phyloP scores from a whole-genome alignment of 1,284 basidiomycete species.

The Tilletia caries region DNA sequence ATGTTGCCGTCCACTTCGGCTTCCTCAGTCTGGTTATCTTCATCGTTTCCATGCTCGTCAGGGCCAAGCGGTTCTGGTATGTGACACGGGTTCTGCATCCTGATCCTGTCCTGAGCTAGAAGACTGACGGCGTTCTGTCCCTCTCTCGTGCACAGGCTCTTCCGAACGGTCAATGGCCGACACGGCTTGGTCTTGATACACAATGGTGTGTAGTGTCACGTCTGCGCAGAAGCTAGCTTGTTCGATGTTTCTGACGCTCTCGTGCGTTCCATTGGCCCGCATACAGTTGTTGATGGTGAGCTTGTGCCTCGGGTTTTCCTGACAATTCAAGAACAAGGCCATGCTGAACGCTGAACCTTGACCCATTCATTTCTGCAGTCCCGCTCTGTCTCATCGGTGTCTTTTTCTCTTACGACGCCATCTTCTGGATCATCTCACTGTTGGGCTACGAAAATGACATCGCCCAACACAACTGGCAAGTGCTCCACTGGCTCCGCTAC shows the following conservation, averaged over 20 bases:
- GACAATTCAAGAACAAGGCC: too few species aligned
- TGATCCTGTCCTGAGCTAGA: too few species aligned
- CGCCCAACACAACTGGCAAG: conserved; percentile 4
- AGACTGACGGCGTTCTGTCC: too few species aligned
- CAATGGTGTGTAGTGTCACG: background rate
- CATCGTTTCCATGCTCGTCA: background rate
- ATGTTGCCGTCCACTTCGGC: background rate
- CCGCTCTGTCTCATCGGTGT: conserved; percentile 6
- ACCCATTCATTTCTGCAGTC: background rate
- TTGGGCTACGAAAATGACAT: background rate
- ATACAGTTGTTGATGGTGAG: conserved; percentile 13
- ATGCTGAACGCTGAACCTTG: background rate
- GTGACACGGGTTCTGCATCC: background rate
- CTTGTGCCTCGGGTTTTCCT: background rate
- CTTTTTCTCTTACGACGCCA: conserved; percentile 5
- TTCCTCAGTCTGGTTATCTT: background rate
- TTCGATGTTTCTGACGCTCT: background rate
- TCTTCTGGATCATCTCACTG: conserved; percentile 2
- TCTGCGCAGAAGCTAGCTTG: background rate
- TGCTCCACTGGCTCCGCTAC: conserved; percentile 9
- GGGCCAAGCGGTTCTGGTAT: background rate
- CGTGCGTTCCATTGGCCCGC: background rate
- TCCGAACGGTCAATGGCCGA: conserved; percentile 5
- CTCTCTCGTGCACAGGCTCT: background rate
- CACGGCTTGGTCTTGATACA: conserved; percentile 1